phyloP scores from a whole-genome alignment of 1,284 basidiomycete genomes.

The Cryptococcus jaspeensis region DNA sequence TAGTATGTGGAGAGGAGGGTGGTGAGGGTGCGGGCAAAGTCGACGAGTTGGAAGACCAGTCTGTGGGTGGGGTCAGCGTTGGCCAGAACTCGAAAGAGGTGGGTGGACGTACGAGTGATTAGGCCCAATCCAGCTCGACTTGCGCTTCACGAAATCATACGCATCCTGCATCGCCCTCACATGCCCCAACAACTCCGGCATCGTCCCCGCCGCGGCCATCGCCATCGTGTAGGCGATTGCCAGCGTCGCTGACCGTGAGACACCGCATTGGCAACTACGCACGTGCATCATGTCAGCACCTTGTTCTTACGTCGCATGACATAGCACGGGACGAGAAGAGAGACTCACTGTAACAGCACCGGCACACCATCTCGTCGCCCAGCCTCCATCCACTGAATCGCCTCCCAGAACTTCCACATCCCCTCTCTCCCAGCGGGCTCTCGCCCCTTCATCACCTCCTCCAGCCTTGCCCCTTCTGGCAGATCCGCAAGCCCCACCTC shows the following conservation, averaged over 20 bases:
- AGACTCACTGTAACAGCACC: conserved; percentile 78
- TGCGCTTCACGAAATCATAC: conserved; percentile 85
- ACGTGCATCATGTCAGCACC: not conserved
- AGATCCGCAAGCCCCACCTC: conserved; percentile 77
- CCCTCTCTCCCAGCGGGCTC: conserved; percentile 4
- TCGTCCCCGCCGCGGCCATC: conserved; percentile 71
- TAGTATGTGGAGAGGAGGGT: conserved; percentile 58
- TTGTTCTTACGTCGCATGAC: not conserved
- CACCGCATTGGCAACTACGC: conserved; percentile 87
- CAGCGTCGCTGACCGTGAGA: conserved; percentile 89
- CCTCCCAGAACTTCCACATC: conserved; percentile 66
- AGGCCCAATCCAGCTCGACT: conserved; percentile 83
- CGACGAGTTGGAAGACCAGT: conserved; percentile 92
- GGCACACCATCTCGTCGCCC: conserved; percentile 71
- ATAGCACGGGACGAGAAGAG: not conserved
- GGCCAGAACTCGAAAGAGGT: conserved; percentile 3
- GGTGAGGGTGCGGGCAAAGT: conserved; percentile 80
- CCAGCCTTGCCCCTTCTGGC: conserved; percentile 20
- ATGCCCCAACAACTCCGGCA: conserved; percentile 67
- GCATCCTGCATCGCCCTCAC: conserved; percentile 83
- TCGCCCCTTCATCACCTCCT: conserved; percentile 16
- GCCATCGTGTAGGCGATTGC: conserved; percentile 94
- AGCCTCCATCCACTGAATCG: conserved; percentile 76
- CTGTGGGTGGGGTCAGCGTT: conserved; percentile 52
- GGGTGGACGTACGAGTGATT: conserved; percentile 82